Base-by-base conservation (phyloP, 1,284 basidiomycete species). In the Marasmius sp. region DNA sequence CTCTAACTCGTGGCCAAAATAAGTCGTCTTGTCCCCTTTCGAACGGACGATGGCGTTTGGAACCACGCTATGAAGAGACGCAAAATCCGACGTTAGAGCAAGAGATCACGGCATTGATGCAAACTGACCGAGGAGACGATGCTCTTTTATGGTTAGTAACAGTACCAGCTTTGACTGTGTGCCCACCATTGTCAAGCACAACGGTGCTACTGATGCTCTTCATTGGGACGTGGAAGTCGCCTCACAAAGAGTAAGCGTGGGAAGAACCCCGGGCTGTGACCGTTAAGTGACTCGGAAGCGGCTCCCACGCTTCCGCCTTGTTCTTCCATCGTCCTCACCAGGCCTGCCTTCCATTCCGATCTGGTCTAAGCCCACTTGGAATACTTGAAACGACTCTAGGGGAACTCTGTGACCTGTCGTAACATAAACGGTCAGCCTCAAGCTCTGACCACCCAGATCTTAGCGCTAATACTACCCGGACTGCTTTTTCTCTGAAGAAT, bases 181-280 rank as follows among this genome's bases (percentile, higher is more conserved):
- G 86, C 10, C 86, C 94, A 49, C 94, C 94, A 74, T 96, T 97
- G 72, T 96, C 94, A 49, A 95, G 80, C 9, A 95, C 80, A 62
- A 94, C 77, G 16, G 86, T 79, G 3, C 81, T 74, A 48, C 45
- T 47, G 45, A 47, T 7, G 16, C 74, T 66, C 43, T 75, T 70
- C 82, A 84, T 84, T 34, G 36, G 20, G 33, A 55, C 18, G 41
- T 48, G 41, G 53, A 53, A 49, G 52, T 54, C 14, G 27, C 43
- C 27, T 27, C 27, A 49, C 52, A 50, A 37, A 43, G 54, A 56
- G 49, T 33, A 10, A 55, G 53, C 45, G 56, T 52, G 58, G 33
- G 60, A 61, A 61, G 10, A 11, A n/a, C 20, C 20, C 20, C 45
- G n/a, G 45, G n/a, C 16, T 27, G 27, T 27, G 27, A 27, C 27